Conservation (phyloP, 805 yeast genomes). For the Saturnispora hagleri region DNA sequence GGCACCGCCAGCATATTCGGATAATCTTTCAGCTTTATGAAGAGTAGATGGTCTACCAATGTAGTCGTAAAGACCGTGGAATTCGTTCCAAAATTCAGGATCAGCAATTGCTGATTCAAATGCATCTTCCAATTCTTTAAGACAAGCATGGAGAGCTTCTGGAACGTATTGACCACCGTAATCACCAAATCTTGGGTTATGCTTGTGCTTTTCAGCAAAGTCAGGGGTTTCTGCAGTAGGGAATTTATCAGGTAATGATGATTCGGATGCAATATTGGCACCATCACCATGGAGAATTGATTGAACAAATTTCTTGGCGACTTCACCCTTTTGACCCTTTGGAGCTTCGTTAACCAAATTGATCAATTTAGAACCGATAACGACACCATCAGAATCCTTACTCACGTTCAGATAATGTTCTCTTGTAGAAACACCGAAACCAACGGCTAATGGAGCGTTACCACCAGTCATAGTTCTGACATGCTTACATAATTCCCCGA, state of each 20-base stretch:
- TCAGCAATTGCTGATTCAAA: constrained; percentile 86
- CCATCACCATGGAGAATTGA: constrained; percentile 57
- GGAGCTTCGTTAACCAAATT: constrained; percentile 57
- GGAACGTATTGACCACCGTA: constrained; percentile 99
- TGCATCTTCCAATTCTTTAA: constrained; percentile 79
- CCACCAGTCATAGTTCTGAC: constrained; percentile 68
- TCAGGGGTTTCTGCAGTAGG: constrained; percentile 17
- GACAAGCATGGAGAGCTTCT: constrained; percentile 86
- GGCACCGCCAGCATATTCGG: constrained; percentile 90
- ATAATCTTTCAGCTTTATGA: constrained; percentile 82
- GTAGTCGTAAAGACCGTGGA: constrained; percentile 72
- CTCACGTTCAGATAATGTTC: constrained; percentile 83
- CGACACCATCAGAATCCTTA: constrained; percentile 84
- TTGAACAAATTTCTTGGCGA: constrained; percentile 59
- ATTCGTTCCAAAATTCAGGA: constrained; percentile 89
- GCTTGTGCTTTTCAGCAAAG: constrained; percentile 54
- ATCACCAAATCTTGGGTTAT: constrained; percentile 76
- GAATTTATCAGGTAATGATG: constrained; percentile 16
- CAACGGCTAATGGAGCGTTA: constrained; percentile 83
- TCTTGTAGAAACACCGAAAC: constrained; percentile 93
- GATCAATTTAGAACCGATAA: constrained; percentile 83
- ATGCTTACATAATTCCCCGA: constrained; percentile 59
- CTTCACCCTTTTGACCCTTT: constrained; percentile 48
- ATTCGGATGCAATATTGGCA: constrained; percentile 20
- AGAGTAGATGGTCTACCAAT: constrained; percentile 95